Evolutionary conservation across 768 basidiomycete species (phyloP), one percentile per base, ranked within the genome.

Genomic region (Leccinum longicurvipes): DNA sequence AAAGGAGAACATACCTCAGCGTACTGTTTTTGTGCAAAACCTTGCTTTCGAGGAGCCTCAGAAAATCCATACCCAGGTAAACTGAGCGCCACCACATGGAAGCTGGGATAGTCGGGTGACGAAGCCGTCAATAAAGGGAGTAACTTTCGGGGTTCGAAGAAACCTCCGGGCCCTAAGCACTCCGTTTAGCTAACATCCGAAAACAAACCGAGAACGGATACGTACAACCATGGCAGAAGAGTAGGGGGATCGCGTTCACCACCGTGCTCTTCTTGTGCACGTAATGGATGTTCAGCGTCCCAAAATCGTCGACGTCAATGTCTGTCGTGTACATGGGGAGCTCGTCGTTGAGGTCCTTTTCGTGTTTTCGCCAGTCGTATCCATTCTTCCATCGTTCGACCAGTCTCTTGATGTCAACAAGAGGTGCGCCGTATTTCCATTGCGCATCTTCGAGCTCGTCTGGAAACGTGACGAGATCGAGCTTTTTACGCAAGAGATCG

Each of bases 41-140:
- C n/a, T n/a, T n/a, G n/a, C n/a, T n/a, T n/a, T n/a, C n/a, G n/a
- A n/a, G n/a, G n/a, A n/a, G n/a, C n/a, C n/a, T n/a, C n/a, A n/a
- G n/a, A 85, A 67, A 84, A 86, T 0, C 82, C 84, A 65, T 71
- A 87, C 0, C 82, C 83, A 9, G 84, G 86, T 19, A 86, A 60
- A 60, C 84, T 80, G 27, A 78, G 57, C 0, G 79, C 80, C 0
- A 87, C 82, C n/a, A 87, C 81, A 58, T 86, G 82, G 64, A 87
- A 87, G 50, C 76, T 80, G 2, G 84, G 84, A 7, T 79, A 73
- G 0, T 74, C 68, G 1, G 71, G 54, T 2, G 75, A 73, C 0
- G 69, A 67, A n/a, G 73, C 66, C 0, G 77, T 73, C 55, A 88
- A 68, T 5, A 84, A 62, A 1, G 83, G 82, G 1, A 87, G 67